Base-by-base conservation (phyloP, 2,329 filamentous ascomycete species). In the Fusarium gaditjirri region DNA sequence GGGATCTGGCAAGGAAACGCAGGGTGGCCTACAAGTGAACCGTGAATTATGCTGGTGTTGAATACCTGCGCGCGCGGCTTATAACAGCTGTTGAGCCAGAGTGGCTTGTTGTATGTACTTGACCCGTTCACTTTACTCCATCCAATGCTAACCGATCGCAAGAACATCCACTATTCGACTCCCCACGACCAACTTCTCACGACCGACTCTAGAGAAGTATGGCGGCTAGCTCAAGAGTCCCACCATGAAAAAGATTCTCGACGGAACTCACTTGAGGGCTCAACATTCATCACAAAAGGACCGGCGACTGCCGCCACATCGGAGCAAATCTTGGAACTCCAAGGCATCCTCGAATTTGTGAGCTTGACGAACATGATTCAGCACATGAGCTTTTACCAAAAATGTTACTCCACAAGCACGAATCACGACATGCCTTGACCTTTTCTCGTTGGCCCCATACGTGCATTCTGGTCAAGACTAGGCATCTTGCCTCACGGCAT, bases 241-340 rank as follows among this genome's bases (percentile, higher is more conserved):
- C n/a, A 5, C 43, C 11, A 19, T 44, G 11, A 21, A 44, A 44
- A 13, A 5, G 5, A 17, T 25, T 19, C 17, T 44, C 3, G 17
- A 21, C 5, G 12, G 23, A 27, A 5, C 25, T 19, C 25, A 17
- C 19, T 27, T 27, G 8, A 44, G 11, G 43, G 19, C 9, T 3
- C 7, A 29, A 44, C 6, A 14, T 19, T 27, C 23, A 27, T 21
- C 25, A 19, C 17, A 42, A 42, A n/a, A 14, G 8, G 39, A 10
- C 21, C 16, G n/a, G n/a, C 39, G 13, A 23, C 39, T 23, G 16
- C n/a, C n/a, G 5, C 11, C 14, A 16, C n/a, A 9, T 42, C 4
- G 9, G n/a, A 23, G 2, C 39, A 6, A 3, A 9, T 14, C 9
- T 17, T 16, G 6, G 9, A 6, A 7, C n/a, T 14, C 23, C 8